Conservation (phyloP, 257 asterid genomes). For the Salvia hispanica region DNA sequence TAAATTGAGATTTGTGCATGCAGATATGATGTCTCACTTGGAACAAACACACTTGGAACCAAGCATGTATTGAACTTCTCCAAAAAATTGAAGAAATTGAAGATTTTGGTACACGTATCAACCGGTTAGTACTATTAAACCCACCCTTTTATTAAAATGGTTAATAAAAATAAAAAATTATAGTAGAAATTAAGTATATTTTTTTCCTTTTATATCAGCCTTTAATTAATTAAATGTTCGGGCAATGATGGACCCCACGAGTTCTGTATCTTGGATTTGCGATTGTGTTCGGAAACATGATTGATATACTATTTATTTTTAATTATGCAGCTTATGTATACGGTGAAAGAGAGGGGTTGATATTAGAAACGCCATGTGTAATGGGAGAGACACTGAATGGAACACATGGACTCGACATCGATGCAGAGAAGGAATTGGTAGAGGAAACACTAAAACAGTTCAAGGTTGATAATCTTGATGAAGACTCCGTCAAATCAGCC, state of each 20-base stretch:
- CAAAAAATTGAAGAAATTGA: conserved; percentile 37
- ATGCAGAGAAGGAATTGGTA: conserved; percentile 44
- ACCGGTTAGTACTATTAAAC: conserved; percentile 45
- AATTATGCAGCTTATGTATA: conserved; percentile 57
- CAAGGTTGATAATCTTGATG: conserved; percentile 43
- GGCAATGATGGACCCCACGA: too few relatives aligned
- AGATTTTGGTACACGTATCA: conserved; percentile 44
- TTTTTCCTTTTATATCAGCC: too few relatives aligned
- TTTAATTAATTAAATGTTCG: too few relatives aligned
- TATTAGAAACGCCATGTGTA: conserved; percentile 51
- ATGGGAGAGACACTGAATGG: conserved; percentile 69
- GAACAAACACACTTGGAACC: conserved; percentile 46
- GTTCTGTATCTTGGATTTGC: too few relatives aligned
- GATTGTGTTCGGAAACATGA: too few relatives aligned
- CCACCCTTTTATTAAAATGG: too few relatives aligned
- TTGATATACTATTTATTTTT: too few relatives aligned
- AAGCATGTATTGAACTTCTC: conserved; percentile 43
- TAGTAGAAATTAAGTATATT: too few relatives aligned
- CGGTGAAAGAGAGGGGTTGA: conserved; percentile 55
- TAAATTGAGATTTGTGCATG: too few relatives aligned
- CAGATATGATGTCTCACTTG: conserved; percentile 24
- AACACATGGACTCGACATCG: conserved; percentile 52
- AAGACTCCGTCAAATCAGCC: conserved; percentile 39
- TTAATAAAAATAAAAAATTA: too few relatives aligned
- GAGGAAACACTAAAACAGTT: conserved; percentile 50